Evolutionary conservation across 179 eudicot species (phyloP).

Genomic region (Patellifolia procumbens): DNA sequence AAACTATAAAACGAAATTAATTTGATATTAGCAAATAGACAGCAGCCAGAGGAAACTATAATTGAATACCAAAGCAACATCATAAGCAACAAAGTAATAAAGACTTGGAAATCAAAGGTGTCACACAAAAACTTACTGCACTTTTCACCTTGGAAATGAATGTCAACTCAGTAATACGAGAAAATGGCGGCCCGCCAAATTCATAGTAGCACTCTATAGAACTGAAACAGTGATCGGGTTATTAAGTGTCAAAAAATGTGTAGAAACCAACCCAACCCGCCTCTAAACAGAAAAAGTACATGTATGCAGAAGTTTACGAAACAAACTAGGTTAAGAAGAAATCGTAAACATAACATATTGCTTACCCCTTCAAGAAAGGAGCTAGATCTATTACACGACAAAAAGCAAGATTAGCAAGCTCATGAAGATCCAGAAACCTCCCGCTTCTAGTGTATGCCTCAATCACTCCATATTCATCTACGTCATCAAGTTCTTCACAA

Average conservation of each 20-base stretch:
- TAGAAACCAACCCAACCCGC: too few species aligned
- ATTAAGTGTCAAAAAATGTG: constrained; percentile 11
- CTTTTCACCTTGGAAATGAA: constrained; percentile 29
- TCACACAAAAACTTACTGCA: constrained; percentile 36
- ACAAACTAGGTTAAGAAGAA: not conserved
- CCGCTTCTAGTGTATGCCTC: constrained; percentile 54
- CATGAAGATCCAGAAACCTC: constrained; percentile 77
- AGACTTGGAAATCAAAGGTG: not conserved
- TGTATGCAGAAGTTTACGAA: not conserved
- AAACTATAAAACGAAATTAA: too few species aligned
- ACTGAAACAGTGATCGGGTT: constrained; percentile 28
- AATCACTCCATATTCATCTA: constrained; percentile 45
- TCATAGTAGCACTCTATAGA: constrained; percentile 41
- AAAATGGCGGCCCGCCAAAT: constrained; percentile 82
- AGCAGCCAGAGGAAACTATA: too few species aligned
- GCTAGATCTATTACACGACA: constrained; percentile 74
- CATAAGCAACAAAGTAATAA: not conserved
- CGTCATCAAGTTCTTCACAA: constrained; percentile 41
- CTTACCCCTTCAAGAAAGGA: constrained; percentile 70
- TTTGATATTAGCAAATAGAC: too few species aligned
- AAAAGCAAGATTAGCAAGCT: constrained; percentile 80
- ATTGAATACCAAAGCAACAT: not conserved
- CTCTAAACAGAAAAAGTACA: not conserved
- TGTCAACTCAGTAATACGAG: constrained; percentile 45
- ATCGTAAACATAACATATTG: too few species aligned